Evolutionary conservation across 495 filamentous ascomycete genomes (phyloP), one percentile per base, ranked within the genome.

Genomic region (Viridothelium virens): DNA sequence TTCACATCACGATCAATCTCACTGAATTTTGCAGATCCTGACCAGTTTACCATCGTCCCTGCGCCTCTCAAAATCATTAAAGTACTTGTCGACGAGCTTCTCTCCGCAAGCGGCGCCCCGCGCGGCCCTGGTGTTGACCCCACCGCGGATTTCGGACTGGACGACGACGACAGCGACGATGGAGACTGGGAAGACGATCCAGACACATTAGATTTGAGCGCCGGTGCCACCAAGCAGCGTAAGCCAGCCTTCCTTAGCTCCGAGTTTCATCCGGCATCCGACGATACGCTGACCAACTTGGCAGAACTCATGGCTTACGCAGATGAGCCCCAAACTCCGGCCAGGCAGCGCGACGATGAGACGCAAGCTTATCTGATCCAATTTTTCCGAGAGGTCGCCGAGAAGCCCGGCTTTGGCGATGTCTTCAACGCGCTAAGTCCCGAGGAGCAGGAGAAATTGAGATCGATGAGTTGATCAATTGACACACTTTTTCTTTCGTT

Each of bases 1-100:
- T 44, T 38, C 48, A 46, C 53, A 7, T 9, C 53, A 59, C 6
- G 7, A 36, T 59, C 25, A 31, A 3, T n/a, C 1, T 59, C 67
- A 65, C 66, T 18, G 31, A 5, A 3, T 18, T 16, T 2, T 50
- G 37, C 47, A 89, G 53, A 91, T 71, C 94, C 94, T 2, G 92
- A 96, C 70, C 87, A 85, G 71, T 97, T 86, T 79, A 96, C 93
- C n/a, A 86, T 87, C 66, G 87, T 97, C 59, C 82, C 91, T 0
- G 91, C 91, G 0, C 86, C 90, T 2, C 79, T 98, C 72, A 98
- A 98, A 79, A 96, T 98, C 72, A 78, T 96, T 77, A 98, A 98
- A 79, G 89, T 98, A 7, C 84, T 98, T 0, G 86, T 97, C 62
- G 89, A 96, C 73, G 94, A 98, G 76, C 83, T 98, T 36, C 79